Evolutionary conservation across 768 basidiomycete species (phyloP).

Genomic region (Panaeolus papilionaceus): DNA sequence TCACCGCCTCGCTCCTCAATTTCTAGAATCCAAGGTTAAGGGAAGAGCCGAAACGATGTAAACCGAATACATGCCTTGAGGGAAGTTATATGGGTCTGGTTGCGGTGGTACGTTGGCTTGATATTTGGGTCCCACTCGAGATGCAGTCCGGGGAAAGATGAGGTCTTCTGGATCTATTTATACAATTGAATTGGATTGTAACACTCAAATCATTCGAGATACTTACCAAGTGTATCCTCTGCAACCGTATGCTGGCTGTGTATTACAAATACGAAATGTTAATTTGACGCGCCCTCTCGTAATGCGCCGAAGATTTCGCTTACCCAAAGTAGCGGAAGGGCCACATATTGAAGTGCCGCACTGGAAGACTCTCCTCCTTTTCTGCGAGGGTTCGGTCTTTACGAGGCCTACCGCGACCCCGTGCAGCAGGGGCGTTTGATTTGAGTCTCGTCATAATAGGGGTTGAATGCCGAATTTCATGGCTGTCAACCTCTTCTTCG

Average conservation of each 20-base stretch:
- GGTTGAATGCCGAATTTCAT: constrained; percentile 66
- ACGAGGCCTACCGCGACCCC: constrained; percentile 77
- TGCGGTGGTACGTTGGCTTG: constrained; percentile 67
- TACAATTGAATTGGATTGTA: constrained; percentile 29
- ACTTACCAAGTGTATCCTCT: constrained; percentile 86
- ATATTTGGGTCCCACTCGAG: constrained; percentile 88
- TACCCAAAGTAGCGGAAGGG: constrained; percentile 98
- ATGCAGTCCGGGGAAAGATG: constrained; percentile 93
- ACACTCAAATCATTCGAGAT: constrained; percentile 4
- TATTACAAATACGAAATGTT: constrained; percentile 10
- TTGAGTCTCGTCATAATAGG: constrained; percentile 57
- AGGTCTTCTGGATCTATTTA: constrained; percentile 90
- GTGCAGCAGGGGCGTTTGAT: constrained; percentile 73
- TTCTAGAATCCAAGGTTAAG: constrained; percentile 39
- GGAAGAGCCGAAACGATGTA: neutral
- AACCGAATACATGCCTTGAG: constrained; percentile 41
- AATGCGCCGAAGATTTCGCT: constrained; percentile 34
- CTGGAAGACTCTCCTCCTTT: constrained; percentile 75
- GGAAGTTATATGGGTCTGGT: constrained; percentile 45
- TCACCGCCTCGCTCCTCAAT: constrained; percentile 75
- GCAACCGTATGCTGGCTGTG: constrained; percentile 86
- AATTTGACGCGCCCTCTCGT: constrained; percentile 16
- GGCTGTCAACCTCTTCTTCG: constrained; percentile 84
- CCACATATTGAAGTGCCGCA: constrained; percentile 92
- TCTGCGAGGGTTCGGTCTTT: constrained; percentile 78